Conservation (phyloP, 192 early-diverging fungal genomes). For the Backusella tuberculispora region DNA sequence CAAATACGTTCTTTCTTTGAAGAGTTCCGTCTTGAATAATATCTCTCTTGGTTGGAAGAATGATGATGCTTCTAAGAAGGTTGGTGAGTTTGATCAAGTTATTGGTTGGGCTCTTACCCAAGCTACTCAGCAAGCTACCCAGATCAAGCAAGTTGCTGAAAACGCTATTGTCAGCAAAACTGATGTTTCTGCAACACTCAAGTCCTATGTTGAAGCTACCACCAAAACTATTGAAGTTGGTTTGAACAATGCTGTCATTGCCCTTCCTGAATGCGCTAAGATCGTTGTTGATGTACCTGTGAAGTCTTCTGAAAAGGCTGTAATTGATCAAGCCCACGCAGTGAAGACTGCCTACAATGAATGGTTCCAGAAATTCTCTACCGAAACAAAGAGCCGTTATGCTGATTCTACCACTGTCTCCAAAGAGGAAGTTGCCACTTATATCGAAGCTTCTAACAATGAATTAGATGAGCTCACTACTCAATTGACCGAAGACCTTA, state of each 20-base stretch:
- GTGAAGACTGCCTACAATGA: neutral
- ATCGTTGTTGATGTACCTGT: neutral
- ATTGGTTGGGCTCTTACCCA: neutral
- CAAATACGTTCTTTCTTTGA: neutral
- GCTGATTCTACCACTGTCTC: neutral
- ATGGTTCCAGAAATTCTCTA: neutral
- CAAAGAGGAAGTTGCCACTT: neutral
- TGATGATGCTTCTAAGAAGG: neutral
- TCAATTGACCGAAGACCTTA: neutral
- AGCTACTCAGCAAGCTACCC: neutral
- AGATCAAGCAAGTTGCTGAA: neutral
- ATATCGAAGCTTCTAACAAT: neutral
- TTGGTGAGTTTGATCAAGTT: neutral
- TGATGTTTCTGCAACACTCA: neutral
- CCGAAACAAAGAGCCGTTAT: neutral
- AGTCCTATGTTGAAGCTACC: neutral
- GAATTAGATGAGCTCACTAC: neutral
- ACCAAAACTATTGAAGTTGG: conserved; percentile 1
- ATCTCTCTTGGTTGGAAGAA: neutral
- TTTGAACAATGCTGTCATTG: neutral
- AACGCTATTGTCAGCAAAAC: neutral
- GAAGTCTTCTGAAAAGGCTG: neutral
- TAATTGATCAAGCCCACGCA: neutral
- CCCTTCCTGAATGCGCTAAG: neutral
- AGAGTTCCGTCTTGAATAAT: neutral